Base-by-base conservation (phyloP, 192 early-diverging fungal species). In the Phycomyces blakesleeanus region DNA sequence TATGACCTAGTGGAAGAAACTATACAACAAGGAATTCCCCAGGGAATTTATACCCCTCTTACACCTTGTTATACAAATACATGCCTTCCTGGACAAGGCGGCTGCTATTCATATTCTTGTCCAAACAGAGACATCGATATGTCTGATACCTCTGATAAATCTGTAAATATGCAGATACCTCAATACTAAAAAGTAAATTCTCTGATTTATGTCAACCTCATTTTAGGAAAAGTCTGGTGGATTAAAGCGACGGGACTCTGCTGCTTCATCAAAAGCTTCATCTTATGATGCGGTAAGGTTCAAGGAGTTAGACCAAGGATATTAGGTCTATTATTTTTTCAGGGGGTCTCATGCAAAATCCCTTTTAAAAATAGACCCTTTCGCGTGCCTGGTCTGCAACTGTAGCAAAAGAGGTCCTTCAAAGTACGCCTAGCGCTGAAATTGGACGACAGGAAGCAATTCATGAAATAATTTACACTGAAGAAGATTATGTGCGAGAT, bases 391-490 rank as follows among this genome's bases (percentile, higher is more conserved):
- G 94, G 94, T 86, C 86, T 15, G 87, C 78, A 57, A 82, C 83
- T 9, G 92, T 93, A 10, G 80, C 92, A 0, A 78, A 77, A 47
- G 85, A 87, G 26, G 71, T 96, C 5, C 67, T 89, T 12, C 83
- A 87, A 39, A 80, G 82, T 9, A 84, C 87, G 11, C 72, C 80
- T 61, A 78, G 81, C 61, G 72, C 85, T 50, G 94, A 95, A 50
- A 82, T 89, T 4, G 86, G 91, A 68, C 78, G 95, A 44, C 97
- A 98, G 64, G 97, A 98, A 75, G 89, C 96, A 12, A 97, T 98
- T 57, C 89, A 88, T 74, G 97, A 98, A 71, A 84, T 96, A 7
- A 82, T 95, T 25, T 81, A 87, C 53, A 98, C 97, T 0, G 97
- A 98, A 75, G 81, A 82, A 25, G 96, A 98, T 66, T 98, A 97